Conservation (phyloP, 768 basidiomycete genomes). For the Boletus coccyginus region DNA sequence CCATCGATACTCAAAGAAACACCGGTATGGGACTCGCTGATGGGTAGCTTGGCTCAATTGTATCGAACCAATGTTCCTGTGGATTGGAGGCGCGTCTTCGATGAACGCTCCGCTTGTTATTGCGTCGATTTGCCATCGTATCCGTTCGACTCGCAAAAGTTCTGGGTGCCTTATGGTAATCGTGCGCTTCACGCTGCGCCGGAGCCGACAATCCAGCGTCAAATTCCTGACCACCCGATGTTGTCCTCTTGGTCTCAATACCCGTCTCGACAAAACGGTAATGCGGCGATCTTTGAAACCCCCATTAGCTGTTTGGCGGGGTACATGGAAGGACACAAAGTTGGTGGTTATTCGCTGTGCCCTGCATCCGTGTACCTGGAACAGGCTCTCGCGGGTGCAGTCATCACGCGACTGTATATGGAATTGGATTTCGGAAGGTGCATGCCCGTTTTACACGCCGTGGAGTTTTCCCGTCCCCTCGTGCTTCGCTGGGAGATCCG, state of each 20-base stretch:
- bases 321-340: constrained; percentile 56
- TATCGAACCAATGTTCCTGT: constrained; percentile 42
- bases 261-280: constrained; percentile 34
- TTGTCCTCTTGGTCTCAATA: constrained; percentile 42
- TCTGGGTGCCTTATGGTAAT: constrained; percentile 54
- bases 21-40: constrained; percentile 44
- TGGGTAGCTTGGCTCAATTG: constrained; percentile 45
- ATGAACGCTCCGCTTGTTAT: constrained; percentile 38
- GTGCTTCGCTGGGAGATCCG: constrained; percentile 38
- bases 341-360: constrained; percentile 54
- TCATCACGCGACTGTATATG: constrained; percentile 35
- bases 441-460: constrained; percentile 38
- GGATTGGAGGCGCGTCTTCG: constrained; percentile 56
- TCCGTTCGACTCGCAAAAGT: constrained; percentile 54
- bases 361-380: constrained; percentile 68
- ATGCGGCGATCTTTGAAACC: constrained; percentile 52
- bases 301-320: constrained; percentile 42
- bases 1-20: constrained; percentile 48
- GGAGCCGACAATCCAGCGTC: constrained; percentile 3
- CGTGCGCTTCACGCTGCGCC: neutral
- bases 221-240: constrained; percentile 33
- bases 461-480: constrained; percentile 54
- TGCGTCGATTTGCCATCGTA: constrained; percentile 61
- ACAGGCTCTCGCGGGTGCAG: constrained; percentile 46
- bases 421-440: constrained; percentile 32